Evolutionary conservation across 768 basidiomycete species (phyloP), one percentile per base, ranked within the genome.

Genomic region (Tubosaeta brunneosetosa): DNA sequence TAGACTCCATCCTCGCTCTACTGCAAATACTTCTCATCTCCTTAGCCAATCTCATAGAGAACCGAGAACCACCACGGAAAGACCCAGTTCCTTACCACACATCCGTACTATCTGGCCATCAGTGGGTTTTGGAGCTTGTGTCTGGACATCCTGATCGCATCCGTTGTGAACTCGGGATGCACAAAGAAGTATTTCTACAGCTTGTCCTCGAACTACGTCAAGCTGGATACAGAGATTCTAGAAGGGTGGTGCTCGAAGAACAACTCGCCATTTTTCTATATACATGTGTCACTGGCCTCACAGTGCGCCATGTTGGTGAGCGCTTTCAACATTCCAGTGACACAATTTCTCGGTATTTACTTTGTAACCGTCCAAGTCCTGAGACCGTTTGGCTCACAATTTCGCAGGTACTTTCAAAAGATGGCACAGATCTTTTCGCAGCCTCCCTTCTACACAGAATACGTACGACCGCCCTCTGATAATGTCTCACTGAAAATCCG

Each of bases 391-490:
- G 40, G 6, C 36, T 37, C 16, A 36, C 16, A 6, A 36, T 36
- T 36, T 36, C 16, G 13, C 32, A 49, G 38, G 14, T 49, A 49
- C 38, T 49, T 49, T 17, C 13, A 17, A 22, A 33, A 49, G 11
- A 49, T 49, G 0, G 9, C 42, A 3, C 3, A 13, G 11, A 26
- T 33, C 4, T 26, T 49, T 3, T 42, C 31, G 5, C 22, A 1
- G 2, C 48, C 19, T 8, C 48, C 11, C 7, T 16, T 49, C 26
- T 49, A 70, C 43, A 27, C 48, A 4, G 55, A 25, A 14, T 58
- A 61, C 56, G 51, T 69, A 3, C 11, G 58, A 14, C 49, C 64
- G n/a, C 64, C 62, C 16, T 41, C 47, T 9, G 17, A 53, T 12
- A 22, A 22, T 22, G 22, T 22, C 22, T 22, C 22, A 22, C 22